These are phyloP conservation scores for Fusarium redolens DNA, from an alignment of 2,329 filamentous ascomycete species.

Conservation along the genomic window DNA sequence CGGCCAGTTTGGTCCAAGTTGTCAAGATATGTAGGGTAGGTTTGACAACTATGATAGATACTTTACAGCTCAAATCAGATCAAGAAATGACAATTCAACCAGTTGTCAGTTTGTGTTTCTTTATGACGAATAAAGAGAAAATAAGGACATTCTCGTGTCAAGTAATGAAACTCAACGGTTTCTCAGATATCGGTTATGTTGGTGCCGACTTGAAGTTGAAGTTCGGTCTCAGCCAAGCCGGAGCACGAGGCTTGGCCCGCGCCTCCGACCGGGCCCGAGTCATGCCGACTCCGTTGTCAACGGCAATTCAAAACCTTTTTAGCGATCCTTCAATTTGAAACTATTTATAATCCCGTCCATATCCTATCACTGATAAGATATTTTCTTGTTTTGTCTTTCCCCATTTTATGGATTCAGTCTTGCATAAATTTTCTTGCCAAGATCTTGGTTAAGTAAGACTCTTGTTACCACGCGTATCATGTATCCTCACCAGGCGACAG, in stretches of 20 bases:
- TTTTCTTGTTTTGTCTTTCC: background rate
- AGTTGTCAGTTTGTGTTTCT: accelerated
- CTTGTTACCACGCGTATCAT: background rate
- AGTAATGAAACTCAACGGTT: background rate
- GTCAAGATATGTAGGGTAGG: background rate
- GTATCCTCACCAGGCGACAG: background rate
- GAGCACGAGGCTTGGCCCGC: background rate
- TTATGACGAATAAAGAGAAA: background rate
- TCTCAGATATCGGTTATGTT: background rate
- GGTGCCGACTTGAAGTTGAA: background rate
- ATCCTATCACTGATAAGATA: background rate
- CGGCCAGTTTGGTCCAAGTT: background rate
- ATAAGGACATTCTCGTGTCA: background rate
- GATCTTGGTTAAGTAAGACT: background rate
- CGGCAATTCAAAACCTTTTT: background rate
- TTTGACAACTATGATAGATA: background rate
- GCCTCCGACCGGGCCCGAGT: background rate
- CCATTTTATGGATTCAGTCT: background rate
- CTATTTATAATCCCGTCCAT: background rate
- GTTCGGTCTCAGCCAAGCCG: background rate
- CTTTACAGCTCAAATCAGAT: background rate
- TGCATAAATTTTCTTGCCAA: background rate
- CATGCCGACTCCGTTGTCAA: constrained; percentile 1
- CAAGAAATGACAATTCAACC: background rate
- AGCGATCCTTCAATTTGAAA: background rate